Evolutionary conservation across 2,329 filamentous ascomycete genomes (phyloP).

Genomic region (Verticillium klebahnii): DNA sequence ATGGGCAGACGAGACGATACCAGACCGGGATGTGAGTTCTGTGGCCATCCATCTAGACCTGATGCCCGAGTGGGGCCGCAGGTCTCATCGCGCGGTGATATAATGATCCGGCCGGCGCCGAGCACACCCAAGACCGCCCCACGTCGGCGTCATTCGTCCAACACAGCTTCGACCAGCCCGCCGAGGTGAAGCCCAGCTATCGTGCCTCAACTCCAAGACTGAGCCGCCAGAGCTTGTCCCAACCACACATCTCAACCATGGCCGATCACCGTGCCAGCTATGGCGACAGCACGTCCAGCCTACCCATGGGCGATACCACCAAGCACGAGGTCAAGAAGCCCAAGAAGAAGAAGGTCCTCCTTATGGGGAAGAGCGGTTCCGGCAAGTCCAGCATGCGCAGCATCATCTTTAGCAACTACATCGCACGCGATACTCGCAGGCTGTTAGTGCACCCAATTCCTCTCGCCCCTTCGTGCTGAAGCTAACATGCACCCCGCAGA

Average conservation of each 20-base stretch:
- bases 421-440: slow-evolving; percentile 88
- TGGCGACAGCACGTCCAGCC: slow-evolving; percentile 1
- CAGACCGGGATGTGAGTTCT: neutral
- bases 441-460: slow-evolving; percentile 44
- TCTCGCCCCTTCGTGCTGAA: neutral
- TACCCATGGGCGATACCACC: neutral
- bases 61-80: neutral
- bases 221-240: neutral
- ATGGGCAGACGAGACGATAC: too few species aligned
- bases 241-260: neutral
- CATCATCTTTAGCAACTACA: slow-evolving; percentile 99
- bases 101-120: neutral
- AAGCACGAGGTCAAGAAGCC: slow-evolving; percentile 55
- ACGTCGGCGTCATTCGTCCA: neutral
- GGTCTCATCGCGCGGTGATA: neutral
- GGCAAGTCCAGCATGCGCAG: slow-evolving; percentile 98
- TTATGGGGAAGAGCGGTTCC: slow-evolving; percentile 95
- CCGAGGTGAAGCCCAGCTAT: neutral
- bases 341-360: slow-evolving; percentile 81
- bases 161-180: neutral
- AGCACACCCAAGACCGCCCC: neutral
- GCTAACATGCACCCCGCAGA: slow-evolving; percentile 23
- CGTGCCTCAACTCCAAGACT: neutral
- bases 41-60: neutral
- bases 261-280: slow-evolving; percentile 1